Base-by-base conservation (phyloP, 108 stramenopile genomes). In the Schizochytrium sp. region DNA sequence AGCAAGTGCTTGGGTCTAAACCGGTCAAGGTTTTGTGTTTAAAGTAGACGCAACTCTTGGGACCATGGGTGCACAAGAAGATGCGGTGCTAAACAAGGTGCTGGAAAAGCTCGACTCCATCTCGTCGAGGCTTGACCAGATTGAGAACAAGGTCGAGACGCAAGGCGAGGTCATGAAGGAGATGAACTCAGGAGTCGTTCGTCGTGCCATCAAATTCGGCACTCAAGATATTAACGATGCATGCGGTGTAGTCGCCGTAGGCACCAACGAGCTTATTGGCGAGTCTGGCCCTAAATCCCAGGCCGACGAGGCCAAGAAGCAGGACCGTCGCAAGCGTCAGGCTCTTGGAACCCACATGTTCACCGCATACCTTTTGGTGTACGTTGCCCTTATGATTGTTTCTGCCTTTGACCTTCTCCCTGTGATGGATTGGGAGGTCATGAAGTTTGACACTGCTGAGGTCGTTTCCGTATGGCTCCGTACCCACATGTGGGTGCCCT, bases 401-500 rank as follows among this genome's bases (percentile, higher is more conserved):
- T 83, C 76, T n/a, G 47, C n/a, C 53, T n/a, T 83, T 38, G 76
- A 83, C 76, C 50, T 55, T 12, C 76, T 83, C 47, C 76, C 76
- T 1, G 76, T 83, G 76, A n/a, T 83, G 38, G 19, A 17, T 8
- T 83, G 76, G 76, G 76, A 83, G 76, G 28, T 40, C 10, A 83
- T 83, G 76, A 83, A 83, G 3, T 83, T 83, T 42, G 47, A 49
- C 50, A 49, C 50, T 1, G 76, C 76, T n/a, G 76, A 83, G n/a
- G 50, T 83, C 28, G 76, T 83, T 38, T 83, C 76, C 8, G 76
- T 83, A 10, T 83, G 76, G 76, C 76, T 83, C n/a, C 76, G 76
- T 53, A 3, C 2, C 50, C 50, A 83, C 47, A 83, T 83, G 76
- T 55, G 2, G 50, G 50, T 83, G 7, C 76, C 76, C 76, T 83